phyloP scores from a whole-genome alignment of 208 protist species.

The Leptomonas seymouri region DNA sequence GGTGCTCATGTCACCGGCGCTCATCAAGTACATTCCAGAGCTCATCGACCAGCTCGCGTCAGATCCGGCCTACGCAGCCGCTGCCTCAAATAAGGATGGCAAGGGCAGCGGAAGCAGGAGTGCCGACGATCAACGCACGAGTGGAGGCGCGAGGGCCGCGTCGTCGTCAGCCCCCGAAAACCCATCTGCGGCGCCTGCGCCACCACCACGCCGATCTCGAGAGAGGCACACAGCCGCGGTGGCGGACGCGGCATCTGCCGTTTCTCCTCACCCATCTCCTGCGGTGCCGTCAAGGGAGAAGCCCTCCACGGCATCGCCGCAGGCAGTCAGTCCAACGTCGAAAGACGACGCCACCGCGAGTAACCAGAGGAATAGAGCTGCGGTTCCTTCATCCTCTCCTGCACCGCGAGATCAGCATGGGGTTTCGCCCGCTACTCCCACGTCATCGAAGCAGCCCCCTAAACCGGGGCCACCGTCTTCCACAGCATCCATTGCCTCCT shows the following conservation, averaged over 20 bases:
- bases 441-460: neutral
- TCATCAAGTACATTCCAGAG: conserved; percentile 70
- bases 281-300: too few species aligned
- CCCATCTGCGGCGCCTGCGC: too few species aligned
- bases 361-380: too few species aligned
- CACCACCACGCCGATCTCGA: too few species aligned
- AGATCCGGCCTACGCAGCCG: conserved; percentile 7
- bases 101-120: neutral
- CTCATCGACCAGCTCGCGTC: conserved; percentile 63
- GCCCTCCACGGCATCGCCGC: too few species aligned
- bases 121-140: too few species aligned
- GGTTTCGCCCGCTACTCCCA: neutral
- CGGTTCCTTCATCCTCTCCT: neutral
- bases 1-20: conserved; percentile 66
- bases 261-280: too few species aligned
- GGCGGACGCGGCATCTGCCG: too few species aligned
- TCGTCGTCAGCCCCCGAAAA: too few species aligned
- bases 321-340: neutral
- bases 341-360: neutral
- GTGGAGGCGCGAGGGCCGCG: too few species aligned
- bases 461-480: conserved; percentile 2
- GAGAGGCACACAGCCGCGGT: too few species aligned
- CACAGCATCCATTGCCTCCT: conserved; percentile 33
- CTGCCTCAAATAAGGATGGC: neutral
- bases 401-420: neutral